Percentiles rank a stretch among this genome's conserved stretches.
phyloP scores from a whole-genome alignment of 2,329 filamentous ascomycete genomes.

The Colletotrichum brevisporum region DNA sequence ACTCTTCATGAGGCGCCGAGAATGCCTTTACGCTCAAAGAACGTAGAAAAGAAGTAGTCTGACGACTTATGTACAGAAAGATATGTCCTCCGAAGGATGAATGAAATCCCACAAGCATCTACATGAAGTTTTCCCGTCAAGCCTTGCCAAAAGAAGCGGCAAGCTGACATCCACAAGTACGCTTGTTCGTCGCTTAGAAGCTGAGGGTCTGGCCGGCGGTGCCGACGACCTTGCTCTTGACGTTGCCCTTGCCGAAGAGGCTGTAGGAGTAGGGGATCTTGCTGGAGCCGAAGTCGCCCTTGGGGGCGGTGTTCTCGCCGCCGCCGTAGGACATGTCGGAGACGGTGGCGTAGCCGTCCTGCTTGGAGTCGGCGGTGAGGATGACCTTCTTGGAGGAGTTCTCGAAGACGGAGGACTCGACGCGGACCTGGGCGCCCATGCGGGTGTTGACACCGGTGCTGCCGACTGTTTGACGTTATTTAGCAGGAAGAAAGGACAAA shows the following conservation, averaged over 20 bases:
- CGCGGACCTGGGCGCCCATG: conserved; percentile 67
- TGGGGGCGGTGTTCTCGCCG: conserved; percentile 62
- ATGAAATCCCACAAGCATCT: neutral
- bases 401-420: conserved; percentile 68
- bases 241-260: conserved; percentile 60
- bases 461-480: conserved; percentile 47
- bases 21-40: neutral
- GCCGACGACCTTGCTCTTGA: conserved; percentile 59
- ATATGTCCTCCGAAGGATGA: neutral
- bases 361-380: conserved; percentile 56
- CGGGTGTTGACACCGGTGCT: conserved; percentile 68
- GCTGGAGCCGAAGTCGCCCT: conserved; percentile 64
- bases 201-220: conserved; percentile 55
- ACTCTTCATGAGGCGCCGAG: neutral
- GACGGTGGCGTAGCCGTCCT: conserved; percentile 57
- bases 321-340: conserved; percentile 60
- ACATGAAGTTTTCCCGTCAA: neutral
- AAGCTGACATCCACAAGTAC: neutral
- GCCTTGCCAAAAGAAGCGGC: neutral
- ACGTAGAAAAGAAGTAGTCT: neutral
- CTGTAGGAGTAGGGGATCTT: conserved; percentile 66
- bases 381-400: conserved; percentile 54
- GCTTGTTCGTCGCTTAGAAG: conserved; percentile 44
- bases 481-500: neutral
- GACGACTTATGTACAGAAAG: neutral